Percentiles rank a stretch among this genome's conserved stretches.
Conservation (phyloP, 148 eudicot species). For the Limonium bicolor region DNA sequence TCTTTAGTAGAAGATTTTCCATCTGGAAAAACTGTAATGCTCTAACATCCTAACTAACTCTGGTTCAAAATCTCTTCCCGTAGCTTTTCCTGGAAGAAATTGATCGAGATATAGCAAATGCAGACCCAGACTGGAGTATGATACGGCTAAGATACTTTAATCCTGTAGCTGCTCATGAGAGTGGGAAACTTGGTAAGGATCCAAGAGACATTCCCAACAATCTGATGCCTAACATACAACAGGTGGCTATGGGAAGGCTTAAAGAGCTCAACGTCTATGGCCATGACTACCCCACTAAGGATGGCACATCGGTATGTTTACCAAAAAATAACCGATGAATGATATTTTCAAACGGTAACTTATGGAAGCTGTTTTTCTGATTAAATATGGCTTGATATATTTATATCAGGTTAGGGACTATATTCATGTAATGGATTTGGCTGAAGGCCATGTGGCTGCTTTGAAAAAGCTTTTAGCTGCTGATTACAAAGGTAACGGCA, state of each 20-base stretch:
- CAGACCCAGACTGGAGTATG: conserved; percentile 69
- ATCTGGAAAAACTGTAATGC: background rate
- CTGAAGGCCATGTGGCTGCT: conserved; percentile 93
- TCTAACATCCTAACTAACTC: no score
- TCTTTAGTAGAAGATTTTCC: no score
- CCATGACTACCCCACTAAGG: conserved; percentile 75
- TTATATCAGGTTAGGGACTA: conserved; percentile 65
- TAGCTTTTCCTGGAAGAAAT: conserved; percentile 80
- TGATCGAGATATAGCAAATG: conserved; percentile 56
- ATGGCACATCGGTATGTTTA: conserved; percentile 69
- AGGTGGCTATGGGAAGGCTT: conserved; percentile 78
- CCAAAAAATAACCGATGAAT: no score
- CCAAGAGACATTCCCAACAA: conserved; percentile 86
- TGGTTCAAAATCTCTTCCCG: conserved; percentile 6
- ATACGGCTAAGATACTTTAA: conserved; percentile 83
- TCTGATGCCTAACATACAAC: conserved; percentile 85
- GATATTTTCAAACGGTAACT: background rate
- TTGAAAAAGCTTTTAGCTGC: conserved; percentile 43
- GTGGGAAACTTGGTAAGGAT: conserved; percentile 80
- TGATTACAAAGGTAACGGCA: conserved; percentile 23
- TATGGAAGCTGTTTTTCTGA: background rate
- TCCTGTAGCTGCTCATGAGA: conserved; percentile 92
- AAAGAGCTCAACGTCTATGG: conserved; percentile 79
- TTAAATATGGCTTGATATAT: conserved; percentile 1
- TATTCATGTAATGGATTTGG: conserved; percentile 90